Evolutionary conservation across 176 grass and related monocot genomes (phyloP).

Genomic region (Zoysia pacifica): DNA sequence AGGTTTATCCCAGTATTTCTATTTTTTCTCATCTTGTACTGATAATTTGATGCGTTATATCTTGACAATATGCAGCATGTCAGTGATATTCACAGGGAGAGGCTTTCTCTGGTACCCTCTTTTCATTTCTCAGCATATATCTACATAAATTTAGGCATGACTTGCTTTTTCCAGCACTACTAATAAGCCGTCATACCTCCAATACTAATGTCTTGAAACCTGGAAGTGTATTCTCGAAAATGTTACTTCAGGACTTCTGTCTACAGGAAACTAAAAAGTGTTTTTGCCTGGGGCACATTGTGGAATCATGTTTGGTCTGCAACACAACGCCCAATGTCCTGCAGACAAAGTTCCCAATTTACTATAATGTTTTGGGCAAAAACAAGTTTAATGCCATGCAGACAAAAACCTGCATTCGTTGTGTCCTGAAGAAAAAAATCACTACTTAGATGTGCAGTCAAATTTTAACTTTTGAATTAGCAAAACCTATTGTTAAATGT

Average conservation of each 20-base stretch:
- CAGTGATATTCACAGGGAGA: conserved; percentile 98
- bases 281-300: no score
- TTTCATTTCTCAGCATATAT: conserved; percentile 6
- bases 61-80: conserved; percentile 51
- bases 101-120: conserved; percentile 71
- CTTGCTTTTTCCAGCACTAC: background rate
- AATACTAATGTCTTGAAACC: background rate
- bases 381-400: no score
- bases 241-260: background rate
- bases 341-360: no score
- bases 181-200: background rate
- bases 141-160: background rate
- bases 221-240: conserved; percentile 19
- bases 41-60: background rate
- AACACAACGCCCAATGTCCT: no score
- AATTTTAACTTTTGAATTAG: background rate
- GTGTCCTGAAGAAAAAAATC: no score
- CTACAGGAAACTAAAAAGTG: no score
- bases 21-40: background rate
- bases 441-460: background rate
- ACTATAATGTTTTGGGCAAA: no score
- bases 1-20: background rate
- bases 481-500: background rate
- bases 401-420: no score
- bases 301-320: no score